A percentile compares a stretch with the other conserved stretches of the same genome.
Evolutionary conservation across 371 early-diverging fungal species (phyloP).

Genomic region (Rhizomucor pusillus): DNA sequence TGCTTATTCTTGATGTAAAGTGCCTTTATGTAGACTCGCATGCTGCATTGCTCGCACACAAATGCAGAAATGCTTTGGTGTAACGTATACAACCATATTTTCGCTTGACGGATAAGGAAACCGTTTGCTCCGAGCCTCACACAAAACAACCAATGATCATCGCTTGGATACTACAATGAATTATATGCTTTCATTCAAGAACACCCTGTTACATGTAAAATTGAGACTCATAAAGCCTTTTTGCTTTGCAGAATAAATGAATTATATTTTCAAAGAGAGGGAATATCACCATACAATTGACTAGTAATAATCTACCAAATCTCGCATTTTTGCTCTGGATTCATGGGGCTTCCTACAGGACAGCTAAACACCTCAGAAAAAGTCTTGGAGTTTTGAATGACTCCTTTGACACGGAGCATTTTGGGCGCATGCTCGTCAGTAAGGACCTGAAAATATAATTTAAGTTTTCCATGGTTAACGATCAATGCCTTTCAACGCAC

Average conservation of each 20-base stretch:
- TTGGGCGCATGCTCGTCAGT: constrained; percentile 57
- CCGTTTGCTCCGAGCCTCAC: too few relatives aligned
- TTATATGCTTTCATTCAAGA: too few relatives aligned
- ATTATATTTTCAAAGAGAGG: not conserved
- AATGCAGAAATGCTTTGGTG: too few relatives aligned
- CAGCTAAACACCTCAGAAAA: constrained; percentile 69
- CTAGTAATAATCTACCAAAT: constrained; percentile 36
- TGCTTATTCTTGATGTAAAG: too few relatives aligned
- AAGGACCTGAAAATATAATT: constrained; percentile 20
- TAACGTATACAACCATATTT: too few relatives aligned
- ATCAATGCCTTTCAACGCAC: not conserved
- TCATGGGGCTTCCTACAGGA: constrained; percentile 51
- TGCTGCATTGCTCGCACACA: too few relatives aligned
- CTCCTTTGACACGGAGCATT: constrained; percentile 60
- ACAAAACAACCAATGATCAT: too few relatives aligned
- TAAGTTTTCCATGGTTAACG: not conserved
- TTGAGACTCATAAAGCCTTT: not conserved
- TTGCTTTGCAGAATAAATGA: not conserved
- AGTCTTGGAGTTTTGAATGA: constrained; percentile 52
- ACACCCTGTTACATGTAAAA: not conserved
- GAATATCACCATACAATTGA: not conserved
- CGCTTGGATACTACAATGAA: too few relatives aligned
- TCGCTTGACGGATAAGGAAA: too few relatives aligned
- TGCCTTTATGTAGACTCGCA: too few relatives aligned
- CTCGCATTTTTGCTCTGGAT: constrained; percentile 50